Base-by-base conservation (phyloP, 257 asterid genomes). In the Eucommia ulmoides region DNA sequence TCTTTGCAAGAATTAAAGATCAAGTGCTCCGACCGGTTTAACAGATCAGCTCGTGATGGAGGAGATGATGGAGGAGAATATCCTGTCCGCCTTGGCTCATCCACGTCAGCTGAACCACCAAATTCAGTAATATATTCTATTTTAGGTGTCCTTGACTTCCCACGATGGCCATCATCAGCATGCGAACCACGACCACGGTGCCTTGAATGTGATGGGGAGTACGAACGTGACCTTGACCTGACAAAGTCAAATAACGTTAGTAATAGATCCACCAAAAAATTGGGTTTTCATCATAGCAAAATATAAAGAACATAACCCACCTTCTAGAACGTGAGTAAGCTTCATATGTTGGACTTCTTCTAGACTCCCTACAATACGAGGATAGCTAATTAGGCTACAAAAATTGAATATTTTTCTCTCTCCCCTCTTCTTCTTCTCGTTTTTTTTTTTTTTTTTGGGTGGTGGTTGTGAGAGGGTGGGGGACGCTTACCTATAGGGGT, bases 11-110 rank as follows among this genome's bases (percentile, higher is more conserved):
- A 74, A 81, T 77, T 52, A 86, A 86, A 82, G 96, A 89, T 75
- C 83, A 70, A 83, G 94, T 78, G 84, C 96, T 91, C 99, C 99
- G 94, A 91, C 99, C 96, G 96, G 77, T 65, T 91, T 62, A 70
- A 65, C 58, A 83, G 65, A 64, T 76, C 87, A 74, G 74, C 72
- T 63, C 59, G 83, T 54, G 93, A 56, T 49, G 80, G 85, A 69
- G 97, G 97, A 71, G 94, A 80, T 56, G 77, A 65, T 59, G 95
- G 95, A 33, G 99, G 96, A 69, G 99, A 75, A 75, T 71, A 86
- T 81, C 99, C 94, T 79, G 66, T 81, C 52, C 77, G 55, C 80
- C 75, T 81, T 58, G 77, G 88, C 65, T 67, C 92, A 58, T 78
- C 78, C 55, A 57, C 82, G 35, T 76, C 74, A 24, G 67, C 79